Conservation (phyloP, 1,139 yeast genomes). For the Groenewaldozyma auringiensis region DNA sequence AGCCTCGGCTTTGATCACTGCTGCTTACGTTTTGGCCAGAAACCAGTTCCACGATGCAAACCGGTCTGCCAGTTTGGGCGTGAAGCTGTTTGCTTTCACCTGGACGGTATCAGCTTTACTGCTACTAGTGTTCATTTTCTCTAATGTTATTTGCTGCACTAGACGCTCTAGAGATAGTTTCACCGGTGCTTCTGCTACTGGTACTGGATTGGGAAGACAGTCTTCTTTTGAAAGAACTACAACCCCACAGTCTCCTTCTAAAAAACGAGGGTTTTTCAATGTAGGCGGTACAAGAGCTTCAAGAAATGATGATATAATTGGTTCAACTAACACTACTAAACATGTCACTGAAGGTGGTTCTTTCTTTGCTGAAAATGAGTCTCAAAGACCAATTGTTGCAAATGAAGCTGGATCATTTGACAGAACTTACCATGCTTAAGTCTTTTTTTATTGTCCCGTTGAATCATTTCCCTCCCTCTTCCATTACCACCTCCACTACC, state of each 20-base stretch:
- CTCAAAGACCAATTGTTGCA: constrained; percentile 20
- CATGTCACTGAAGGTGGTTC: constrained; percentile 1
- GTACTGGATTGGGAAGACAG: constrained; percentile 7
- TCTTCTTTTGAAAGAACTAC: constrained; percentile 11
- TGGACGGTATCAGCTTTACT: constrained; percentile 55
- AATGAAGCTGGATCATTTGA: constrained; percentile 18
- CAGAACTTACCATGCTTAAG: constrained; percentile 9
- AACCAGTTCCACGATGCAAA: constrained; percentile 46
- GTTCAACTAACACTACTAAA: background rate
- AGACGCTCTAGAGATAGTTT: constrained; percentile 12
- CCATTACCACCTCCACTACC: background rate
- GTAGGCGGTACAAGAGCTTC: constrained; percentile 9
- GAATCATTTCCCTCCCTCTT: constrained; percentile 4
- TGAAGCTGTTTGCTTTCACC: constrained; percentile 50
- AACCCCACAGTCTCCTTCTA: constrained; percentile 2
- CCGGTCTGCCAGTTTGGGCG: constrained; percentile 45
- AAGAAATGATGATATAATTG: constrained; percentile 1
- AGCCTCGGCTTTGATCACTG: constrained; percentile 59
- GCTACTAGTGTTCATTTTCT: constrained; percentile 30
- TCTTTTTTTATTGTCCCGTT: background rate
- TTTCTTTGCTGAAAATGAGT: constrained; percentile 15
- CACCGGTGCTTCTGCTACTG: constrained; percentile 8
- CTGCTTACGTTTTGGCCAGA: constrained; percentile 56
- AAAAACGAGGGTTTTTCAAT: constrained; percentile 15
- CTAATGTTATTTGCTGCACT: constrained; percentile 27